These are phyloP conservation scores for Euphorbia corollata DNA, from an alignment of 441 rosid genomes.

Conservation along the genomic window DNA sequence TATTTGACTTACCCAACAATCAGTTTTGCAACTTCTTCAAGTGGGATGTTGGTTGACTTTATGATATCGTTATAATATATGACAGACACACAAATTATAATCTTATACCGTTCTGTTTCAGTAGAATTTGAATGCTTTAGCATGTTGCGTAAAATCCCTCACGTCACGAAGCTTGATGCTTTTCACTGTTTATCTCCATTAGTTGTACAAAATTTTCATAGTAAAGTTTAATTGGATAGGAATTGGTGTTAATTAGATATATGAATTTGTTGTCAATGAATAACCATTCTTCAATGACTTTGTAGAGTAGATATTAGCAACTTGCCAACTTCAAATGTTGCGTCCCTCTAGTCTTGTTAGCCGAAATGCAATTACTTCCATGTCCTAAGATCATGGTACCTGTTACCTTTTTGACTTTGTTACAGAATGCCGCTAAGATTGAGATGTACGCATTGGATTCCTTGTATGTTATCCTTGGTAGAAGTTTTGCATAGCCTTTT, in stretches of 20 bases:
- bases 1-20: slow-evolving; percentile 11
- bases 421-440: background rate
- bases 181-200: background rate
- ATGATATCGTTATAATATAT: slow-evolving; percentile 7
- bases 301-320: background rate
- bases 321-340: background rate
- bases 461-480: background rate
- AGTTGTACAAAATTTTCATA: background rate
- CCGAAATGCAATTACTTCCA: slow-evolving; percentile 2
- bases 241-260: background rate
- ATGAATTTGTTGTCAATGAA: background rate
- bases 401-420: background rate
- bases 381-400: background rate
- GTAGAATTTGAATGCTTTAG: background rate
- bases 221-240: background rate
- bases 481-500: background rate
- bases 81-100: background rate
- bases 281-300: background rate
- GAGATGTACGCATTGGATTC: background rate
- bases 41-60: slow-evolving; percentile 35
- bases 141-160: background rate
- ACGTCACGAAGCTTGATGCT: slow-evolving; percentile 1
- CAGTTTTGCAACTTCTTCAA: slow-evolving; percentile 27
- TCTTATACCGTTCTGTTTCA: background rate
- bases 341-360: background rate